Base-by-base conservation (phyloP, 352 stramenopile genomes). In the Elongisporangium prolatum region DNA sequence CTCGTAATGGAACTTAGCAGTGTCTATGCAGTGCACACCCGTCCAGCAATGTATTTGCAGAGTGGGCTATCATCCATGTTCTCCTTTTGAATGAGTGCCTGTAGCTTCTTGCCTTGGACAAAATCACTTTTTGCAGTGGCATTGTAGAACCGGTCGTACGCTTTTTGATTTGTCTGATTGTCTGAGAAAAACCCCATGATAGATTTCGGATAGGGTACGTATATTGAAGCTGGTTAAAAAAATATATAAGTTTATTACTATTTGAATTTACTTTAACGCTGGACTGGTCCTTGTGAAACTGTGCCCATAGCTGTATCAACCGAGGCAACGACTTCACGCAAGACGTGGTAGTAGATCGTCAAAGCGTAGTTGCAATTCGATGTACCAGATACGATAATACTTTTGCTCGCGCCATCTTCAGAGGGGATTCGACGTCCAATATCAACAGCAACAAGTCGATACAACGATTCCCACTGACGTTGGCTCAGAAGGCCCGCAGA, bases 391-490 rank as follows among this genome's bases (percentile, higher is more conserved):
- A 71, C 22, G 1, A 67, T 54, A 25, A 71, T 67, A 49, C 22
- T 50, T 49, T 71, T 71, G 21, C 44, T 56, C 9, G 64, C 56
- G 51, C 64, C 64, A 59, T 71, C 64, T 47, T 71, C 59, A 20
- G 21, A 56, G 10, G 59, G 64, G 20, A 71, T 47, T 52, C 59
- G 64, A 48, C 64, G 64, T 48, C 64, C 64, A 50, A 71, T 67
- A 67, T 67, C 64, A 52, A 71, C 52, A 56, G 64, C 37, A 17
- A 71, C 52, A 49, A 71, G 67, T 44, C 59, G 51, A 34, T 71
- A 67, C 1, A 67, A 52, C 0, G 59, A 67, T 28, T 67, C 64
- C 64, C 64, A 70, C 50, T 59, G 54, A 38, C 48, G 59, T 25
- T 70, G 63, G 10, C 22, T 56, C 25, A 66, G 55, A 10, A 70